Conservation (phyloP, 2,329 filamentous ascomycete species). For the Verticillium albo-atrum region DNA sequence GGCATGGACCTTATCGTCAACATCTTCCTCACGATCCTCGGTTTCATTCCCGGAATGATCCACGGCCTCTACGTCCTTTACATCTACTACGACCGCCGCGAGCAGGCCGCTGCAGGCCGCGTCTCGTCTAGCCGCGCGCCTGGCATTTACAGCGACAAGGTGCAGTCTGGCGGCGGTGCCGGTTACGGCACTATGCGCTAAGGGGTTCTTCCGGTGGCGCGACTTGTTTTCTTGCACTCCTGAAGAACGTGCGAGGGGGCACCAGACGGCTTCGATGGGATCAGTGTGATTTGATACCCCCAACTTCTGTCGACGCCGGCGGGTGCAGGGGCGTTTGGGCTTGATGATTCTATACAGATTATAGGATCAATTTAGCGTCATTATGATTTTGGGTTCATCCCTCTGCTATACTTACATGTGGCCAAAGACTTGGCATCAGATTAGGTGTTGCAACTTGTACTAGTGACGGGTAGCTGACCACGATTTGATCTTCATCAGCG, state of each 20-base stretch:
- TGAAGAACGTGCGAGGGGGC: neutral
- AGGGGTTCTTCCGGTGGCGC: conserved; percentile 8
- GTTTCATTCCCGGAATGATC: conserved; percentile 74
- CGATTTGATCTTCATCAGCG: too few relatives aligned
- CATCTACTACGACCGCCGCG: conserved; percentile 72
- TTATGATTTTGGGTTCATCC: neutral
- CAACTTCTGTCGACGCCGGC: neutral
- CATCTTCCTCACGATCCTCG: conserved; percentile 60
- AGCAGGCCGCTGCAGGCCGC: conserved; percentile 56
- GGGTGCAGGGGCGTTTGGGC: neutral
- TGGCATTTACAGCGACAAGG: conserved; percentile 66
- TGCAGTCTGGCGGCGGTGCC: conserved; percentile 64
- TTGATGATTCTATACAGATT: too few relatives aligned
- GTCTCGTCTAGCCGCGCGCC: conserved; percentile 53
- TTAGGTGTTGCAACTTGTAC: too few relatives aligned
- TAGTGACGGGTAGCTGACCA: too few relatives aligned
- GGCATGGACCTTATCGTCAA: conserved; percentile 62
- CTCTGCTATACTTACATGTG: too few relatives aligned
- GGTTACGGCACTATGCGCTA: conserved; percentile 52
- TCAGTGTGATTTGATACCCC: neutral
- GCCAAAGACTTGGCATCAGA: too few relatives aligned
- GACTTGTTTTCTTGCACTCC: neutral
- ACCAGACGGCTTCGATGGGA: neutral
- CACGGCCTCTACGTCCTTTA: conserved; percentile 81
- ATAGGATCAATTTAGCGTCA: neutral